These are phyloP conservation scores for Jackrogersella minutella DNA, from an alignment of 495 filamentous ascomycete genomes.

Conservation along the genomic window DNA sequence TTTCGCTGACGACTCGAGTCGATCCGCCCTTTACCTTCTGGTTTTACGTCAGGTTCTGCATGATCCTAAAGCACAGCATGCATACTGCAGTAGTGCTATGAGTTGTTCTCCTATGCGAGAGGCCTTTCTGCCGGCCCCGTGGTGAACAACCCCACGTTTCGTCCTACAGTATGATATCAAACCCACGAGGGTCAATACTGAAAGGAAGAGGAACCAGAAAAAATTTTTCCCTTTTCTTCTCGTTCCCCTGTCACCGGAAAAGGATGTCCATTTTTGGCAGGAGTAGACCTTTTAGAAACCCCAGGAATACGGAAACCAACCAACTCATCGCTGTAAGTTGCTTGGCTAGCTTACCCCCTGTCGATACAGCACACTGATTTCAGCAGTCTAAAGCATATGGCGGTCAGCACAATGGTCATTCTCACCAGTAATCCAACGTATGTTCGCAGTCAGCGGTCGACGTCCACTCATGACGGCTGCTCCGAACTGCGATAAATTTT, in stretches of 20 bases:
- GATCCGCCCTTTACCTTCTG: slow-evolving; percentile 14
- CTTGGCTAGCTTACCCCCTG: slow-evolving; percentile 37
- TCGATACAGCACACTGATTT: slow-evolving; percentile 39
- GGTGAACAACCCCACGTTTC: slow-evolving; percentile 43
- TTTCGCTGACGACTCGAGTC: slow-evolving; percentile 30
- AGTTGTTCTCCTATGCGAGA: slow-evolving; percentile 39
- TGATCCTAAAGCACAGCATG: slow-evolving; percentile 37
- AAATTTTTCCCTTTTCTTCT: slow-evolving; percentile 28
- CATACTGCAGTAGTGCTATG: slow-evolving; percentile 39
- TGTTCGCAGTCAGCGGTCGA: slow-evolving; percentile 20
- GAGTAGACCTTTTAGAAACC: slow-evolving; percentile 24
- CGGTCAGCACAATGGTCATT: slow-evolving; percentile 29
- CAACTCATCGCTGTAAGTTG: slow-evolving; percentile 33
- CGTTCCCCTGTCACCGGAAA: slow-evolving; percentile 35
- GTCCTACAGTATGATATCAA: slow-evolving; percentile 42
- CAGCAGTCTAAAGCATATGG: slow-evolving; percentile 27
- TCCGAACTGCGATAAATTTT: slow-evolving; percentile 24
- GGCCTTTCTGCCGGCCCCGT: slow-evolving; percentile 37
- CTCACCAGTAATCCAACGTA: slow-evolving; percentile 4
- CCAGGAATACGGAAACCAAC: slow-evolving; percentile 37
- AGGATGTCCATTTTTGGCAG: slow-evolving; percentile 36
- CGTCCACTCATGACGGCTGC: slow-evolving; percentile 20
- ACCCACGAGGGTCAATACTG: slow-evolving; percentile 29
- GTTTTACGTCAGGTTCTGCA: slow-evolving; percentile 41
- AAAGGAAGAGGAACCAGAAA: slow-evolving; percentile 17